Base-by-base conservation (phyloP, 202 grass and related monocot species). In the Carex arenaria region DNA sequence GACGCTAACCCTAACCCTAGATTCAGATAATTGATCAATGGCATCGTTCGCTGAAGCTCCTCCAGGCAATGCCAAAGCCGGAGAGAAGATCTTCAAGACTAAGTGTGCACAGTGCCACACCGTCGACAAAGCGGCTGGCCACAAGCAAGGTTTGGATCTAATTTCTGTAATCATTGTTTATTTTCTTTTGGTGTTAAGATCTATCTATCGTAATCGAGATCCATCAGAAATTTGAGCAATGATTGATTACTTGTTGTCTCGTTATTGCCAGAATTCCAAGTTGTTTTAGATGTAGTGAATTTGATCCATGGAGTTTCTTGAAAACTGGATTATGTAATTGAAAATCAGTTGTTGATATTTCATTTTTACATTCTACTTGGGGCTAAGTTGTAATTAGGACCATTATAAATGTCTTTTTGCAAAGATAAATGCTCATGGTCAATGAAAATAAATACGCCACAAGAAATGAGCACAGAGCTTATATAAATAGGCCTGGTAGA, bases 21-120 rank as follows among this genome's bases (percentile, higher is more conserved):
- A 64, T 54, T 65, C 17, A 9, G 34, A 81, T 40, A 23, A 54
- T 64, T 52, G 64, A 75, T 38, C 65, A 61, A 91, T 88, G 86
- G 89, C 89, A 36, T 88, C 89, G 36, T 91, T 91, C 73, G n/a
- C 64, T 56, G 89, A 91, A 74, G 89, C 89, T 72, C 84, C 89
- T 45, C 86, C 80, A 3, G 89, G 89, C 14, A 83, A 88, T 85
- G 23, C 83, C 45, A 89, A 81, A 72, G 12, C 84, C 11, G 90
- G 87, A 80, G 90, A 92, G 87, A 87, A 87, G 90, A 89, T 87
- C 59, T 89, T 92, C 85, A 89, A 83, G 84, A 91, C 80, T 32
- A 91, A 91, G 80, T 91, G 89, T 84, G 89, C 89, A 9, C 86
- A 88, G 80, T 88, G 86, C 86, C 89, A 91, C 86, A 84, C 84